Conservation (phyloP, 495 filamentous ascomycete species). For the Xylaria intraflava region DNA sequence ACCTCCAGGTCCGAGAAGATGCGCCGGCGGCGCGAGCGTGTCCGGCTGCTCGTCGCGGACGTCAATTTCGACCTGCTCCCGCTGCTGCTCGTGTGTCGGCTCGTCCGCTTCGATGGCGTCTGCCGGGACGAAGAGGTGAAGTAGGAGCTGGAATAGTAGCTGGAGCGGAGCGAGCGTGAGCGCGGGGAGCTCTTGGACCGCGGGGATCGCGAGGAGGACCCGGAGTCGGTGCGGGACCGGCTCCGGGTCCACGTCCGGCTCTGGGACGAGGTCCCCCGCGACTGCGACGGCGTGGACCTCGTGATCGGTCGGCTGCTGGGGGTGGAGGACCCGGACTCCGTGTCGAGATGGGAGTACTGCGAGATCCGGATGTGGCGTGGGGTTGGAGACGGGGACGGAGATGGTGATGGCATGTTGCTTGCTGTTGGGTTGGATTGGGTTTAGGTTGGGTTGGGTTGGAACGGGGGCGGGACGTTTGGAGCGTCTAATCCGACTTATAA, state of each 20-base stretch:
- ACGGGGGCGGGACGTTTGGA: too few relatives aligned
- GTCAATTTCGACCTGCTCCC: not conserved
- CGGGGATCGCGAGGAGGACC: not conserved
- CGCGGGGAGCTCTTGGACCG: not conserved
- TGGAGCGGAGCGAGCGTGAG: not conserved
- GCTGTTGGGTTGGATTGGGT: too few relatives aligned
- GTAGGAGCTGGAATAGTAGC: conserved; percentile 2
- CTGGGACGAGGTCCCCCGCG: conserved; percentile 21
- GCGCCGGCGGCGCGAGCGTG: conserved; percentile 63
- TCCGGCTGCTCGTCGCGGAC: conserved; percentile 9
- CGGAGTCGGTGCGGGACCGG: not conserved
- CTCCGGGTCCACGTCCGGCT: not conserved
- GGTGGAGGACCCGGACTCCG: conserved; percentile 75
- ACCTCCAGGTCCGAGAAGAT: conserved; percentile 60
- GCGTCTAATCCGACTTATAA: too few relatives aligned
- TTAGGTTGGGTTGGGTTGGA: too few relatives aligned
- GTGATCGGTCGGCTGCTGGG: conserved; percentile 77
- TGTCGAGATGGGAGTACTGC: conserved; percentile 75
- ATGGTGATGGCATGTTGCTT: not conserved
- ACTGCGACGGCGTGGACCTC: conserved; percentile 55
- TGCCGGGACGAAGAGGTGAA: not conserved
- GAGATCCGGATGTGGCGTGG: conserved; percentile 75
- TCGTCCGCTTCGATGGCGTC: not conserved
- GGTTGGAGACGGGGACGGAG: not conserved
- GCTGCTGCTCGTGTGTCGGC: conserved; percentile 12